These are phyloP conservation scores for Mycena epipterygia DNA, from an alignment of 768 basidiomycete species.

Conservation along the genomic window DNA sequence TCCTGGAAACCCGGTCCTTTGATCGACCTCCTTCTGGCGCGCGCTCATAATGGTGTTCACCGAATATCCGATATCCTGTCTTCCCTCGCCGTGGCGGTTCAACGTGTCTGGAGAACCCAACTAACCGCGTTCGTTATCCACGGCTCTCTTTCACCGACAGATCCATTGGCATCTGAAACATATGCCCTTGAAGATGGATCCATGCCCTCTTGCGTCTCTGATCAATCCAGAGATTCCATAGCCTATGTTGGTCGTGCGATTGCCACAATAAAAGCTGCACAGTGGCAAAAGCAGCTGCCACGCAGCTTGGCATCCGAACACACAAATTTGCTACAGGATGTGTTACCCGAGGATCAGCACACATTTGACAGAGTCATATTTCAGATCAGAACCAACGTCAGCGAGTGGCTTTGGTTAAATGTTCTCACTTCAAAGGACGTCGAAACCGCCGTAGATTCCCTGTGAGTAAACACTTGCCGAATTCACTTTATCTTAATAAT, in stretches of 20 bases:
- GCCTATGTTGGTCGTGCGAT: conserved; percentile 90
- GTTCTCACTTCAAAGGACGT: conserved; percentile 88
- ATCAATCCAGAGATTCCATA: conserved; percentile 84
- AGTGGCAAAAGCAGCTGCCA: conserved; percentile 85
- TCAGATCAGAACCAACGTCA: conserved; percentile 83
- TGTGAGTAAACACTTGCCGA: conserved; percentile 64
- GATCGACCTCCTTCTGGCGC: conserved; percentile 81
- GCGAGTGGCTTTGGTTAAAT: conserved; percentile 96
- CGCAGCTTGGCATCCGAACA: conserved; percentile 74
- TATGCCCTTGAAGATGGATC: conserved; percentile 74
- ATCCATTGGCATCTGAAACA: conserved; percentile 76
- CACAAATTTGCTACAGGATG: conserved; percentile 71
- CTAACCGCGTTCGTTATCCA: conserved; percentile 84
- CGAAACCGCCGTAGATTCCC: conserved; percentile 84
- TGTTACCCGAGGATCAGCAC: conserved; percentile 82
- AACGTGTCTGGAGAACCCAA: conserved; percentile 87
- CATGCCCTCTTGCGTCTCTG: conserved; percentile 82
- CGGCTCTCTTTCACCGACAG: conserved; percentile 77
- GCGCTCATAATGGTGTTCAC: conserved; percentile 84
- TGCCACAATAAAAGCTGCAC: conserved; percentile 83
- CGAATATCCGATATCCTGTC: conserved; percentile 80
- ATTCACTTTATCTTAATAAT: conserved; percentile 7
- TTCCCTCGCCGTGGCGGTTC: conserved; percentile 80
- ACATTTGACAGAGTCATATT: conserved; percentile 81
- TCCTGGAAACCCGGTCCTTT: conserved; percentile 82